Conservation (phyloP, 768 basidiomycete species). For the Lentinula edodes region DNA sequence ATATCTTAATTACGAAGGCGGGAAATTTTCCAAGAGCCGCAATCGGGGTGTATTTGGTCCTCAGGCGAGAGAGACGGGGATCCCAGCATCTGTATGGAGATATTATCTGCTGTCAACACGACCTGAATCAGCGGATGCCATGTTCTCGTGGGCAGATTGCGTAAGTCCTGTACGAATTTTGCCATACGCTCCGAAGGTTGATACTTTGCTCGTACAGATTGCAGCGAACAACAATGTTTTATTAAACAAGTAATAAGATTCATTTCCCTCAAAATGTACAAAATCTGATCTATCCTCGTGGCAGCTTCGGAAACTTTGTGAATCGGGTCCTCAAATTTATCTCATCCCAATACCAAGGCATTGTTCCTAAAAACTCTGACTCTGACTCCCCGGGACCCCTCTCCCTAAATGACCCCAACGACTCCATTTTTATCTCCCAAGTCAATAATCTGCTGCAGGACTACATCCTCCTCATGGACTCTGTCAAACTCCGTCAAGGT, state of each 20-base stretch:
- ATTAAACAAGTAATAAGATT: conserved; percentile 72
- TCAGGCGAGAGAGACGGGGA: conserved; percentile 87
- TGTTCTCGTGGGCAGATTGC: conserved; percentile 96
- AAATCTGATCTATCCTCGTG: neutral
- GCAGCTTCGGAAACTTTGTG: conserved; percentile 94
- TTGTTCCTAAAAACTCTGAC: conserved; percentile 77
- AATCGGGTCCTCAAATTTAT: conserved; percentile 94
- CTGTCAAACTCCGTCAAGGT: conserved; percentile 83
- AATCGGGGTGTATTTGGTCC: conserved; percentile 97
- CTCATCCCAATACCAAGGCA: conserved; percentile 72
- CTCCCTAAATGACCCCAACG: conserved; percentile 58
- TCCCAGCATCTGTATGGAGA: conserved; percentile 92
- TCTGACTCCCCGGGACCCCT: conserved; percentile 50
- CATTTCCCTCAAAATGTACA: neutral
- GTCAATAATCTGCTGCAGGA: conserved; percentile 75
- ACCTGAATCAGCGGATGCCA: conserved; percentile 91
- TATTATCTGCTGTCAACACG: conserved; percentile 91
- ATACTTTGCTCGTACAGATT: conserved; percentile 42
- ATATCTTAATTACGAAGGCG: conserved; percentile 96
- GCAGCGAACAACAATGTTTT: conserved; percentile 90
- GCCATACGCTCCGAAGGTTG: neutral
- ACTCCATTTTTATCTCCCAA: conserved; percentile 72
- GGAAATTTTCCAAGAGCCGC: conserved; percentile 97
- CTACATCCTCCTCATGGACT: conserved; percentile 86
- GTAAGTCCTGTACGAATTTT: conserved; percentile 36